Evolutionary conservation across 768 basidiomycete genomes (phyloP).

Genomic region (Lactifluus echinatus): DNA sequence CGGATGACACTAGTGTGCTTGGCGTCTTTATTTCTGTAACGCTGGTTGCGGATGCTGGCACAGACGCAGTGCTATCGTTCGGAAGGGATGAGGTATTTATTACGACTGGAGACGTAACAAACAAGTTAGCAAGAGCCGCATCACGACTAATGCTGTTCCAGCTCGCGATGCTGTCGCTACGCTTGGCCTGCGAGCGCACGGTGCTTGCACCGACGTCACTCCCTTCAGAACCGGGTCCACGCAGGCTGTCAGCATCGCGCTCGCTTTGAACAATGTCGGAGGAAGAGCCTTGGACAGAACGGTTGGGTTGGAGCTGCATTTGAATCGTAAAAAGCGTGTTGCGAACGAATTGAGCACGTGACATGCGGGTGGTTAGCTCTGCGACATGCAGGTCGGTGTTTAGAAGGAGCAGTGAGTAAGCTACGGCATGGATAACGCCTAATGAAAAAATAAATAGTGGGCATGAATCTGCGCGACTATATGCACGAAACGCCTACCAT

Average conservation of each 20-base stretch:
- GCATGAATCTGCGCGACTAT: constrained; percentile 5
- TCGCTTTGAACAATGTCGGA: constrained; percentile 64
- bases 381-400: constrained; percentile 98
- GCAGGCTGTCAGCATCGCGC: constrained; percentile 56
- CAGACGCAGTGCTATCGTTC: constrained; percentile 59
- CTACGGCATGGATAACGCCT: constrained; percentile 93
- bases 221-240: constrained; percentile 47
- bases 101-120: constrained; percentile 24
- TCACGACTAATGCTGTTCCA: constrained; percentile 75
- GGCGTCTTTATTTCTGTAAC: constrained; percentile 33
- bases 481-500: constrained; percentile 46
- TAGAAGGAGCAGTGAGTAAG: constrained; percentile 85
- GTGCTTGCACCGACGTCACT: constrained; percentile 37
- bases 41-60: constrained; percentile 39
- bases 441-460: constrained; percentile 11
- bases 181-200: constrained; percentile 44
- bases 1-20: constrained; percentile 28
- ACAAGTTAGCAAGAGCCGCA: constrained; percentile 29
- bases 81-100: constrained; percentile 24
- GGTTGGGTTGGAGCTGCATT: constrained; percentile 56
- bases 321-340: constrained; percentile 88
- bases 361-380: constrained; percentile 83
- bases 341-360: constrained; percentile 80
- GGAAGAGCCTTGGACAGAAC: constrained; percentile 40
- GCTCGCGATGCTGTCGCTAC: constrained; percentile 78